Evolutionary conservation across 345 rosid species (phyloP), one percentile per base, ranked within the genome.

Genomic region (Rhizophora apiculata): DNA sequence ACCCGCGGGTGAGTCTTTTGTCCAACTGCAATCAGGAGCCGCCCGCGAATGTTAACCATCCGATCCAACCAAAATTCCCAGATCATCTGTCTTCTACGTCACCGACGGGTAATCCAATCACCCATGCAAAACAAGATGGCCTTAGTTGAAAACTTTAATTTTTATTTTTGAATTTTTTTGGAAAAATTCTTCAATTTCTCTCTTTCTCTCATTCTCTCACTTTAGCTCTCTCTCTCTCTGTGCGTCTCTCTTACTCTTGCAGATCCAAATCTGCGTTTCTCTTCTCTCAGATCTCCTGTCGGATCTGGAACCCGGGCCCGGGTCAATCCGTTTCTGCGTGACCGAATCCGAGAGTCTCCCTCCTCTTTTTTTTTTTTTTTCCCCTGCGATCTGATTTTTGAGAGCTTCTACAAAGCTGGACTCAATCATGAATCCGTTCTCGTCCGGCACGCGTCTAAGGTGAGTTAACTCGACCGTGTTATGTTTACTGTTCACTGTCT

Each of bases 371-470:
- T 43, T 32, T 56, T 59, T 70, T 63, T 46, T 62, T 49, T 37
- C 39, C 67, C 37, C 69, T 57, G 71, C 74, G 85, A 84, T 84
- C 85, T 68, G 80, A 72, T 72, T 24, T 55, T 55, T 22, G 13
- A 19, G 36, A 67, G 73, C 19, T 62, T 53, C 68, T 68, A 36
- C 32, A 22, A 63, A 39, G 56, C 81, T 10, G 73, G 82, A 82
- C 75, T 77, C 85, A 81, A 86, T 86, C 92, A 96, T 96, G 97
- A 96, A 92, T 85, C 89, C 99, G 29, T 90, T 96, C 82, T 90
- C 97, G 55, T 92, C 99, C 70, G 94, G 87, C 67, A 96, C 99
- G 74, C 99, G 99, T 76, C 84, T 92, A 56, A 87, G 99, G 99
- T 92, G 68, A 83, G 87, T 76, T 62, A 49, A 46, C 24, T 29